Evolutionary conservation across 2,329 filamentous ascomycete species (phyloP).

Genomic region (Diaporthe sp.): DNA sequence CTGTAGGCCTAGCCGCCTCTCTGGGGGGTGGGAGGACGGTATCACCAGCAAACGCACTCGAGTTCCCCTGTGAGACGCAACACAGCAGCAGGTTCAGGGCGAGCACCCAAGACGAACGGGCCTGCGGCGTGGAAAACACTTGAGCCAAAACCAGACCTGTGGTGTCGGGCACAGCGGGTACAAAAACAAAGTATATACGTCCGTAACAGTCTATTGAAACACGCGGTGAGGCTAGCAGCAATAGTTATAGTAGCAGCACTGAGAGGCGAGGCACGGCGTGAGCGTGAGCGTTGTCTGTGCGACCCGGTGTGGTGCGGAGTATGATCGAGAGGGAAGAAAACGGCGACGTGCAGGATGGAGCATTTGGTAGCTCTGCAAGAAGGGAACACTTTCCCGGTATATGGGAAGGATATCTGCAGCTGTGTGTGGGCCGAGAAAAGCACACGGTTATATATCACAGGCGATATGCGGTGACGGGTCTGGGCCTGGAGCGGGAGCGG

Average conservation of each 20-base stretch:
- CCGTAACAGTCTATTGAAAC: constrained; percentile 7
- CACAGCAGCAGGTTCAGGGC: background rate
- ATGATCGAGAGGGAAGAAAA: background rate
- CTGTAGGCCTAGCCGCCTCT: background rate
- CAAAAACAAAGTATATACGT: background rate
- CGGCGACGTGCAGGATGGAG: constrained; percentile 9
- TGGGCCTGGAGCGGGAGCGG: background rate
- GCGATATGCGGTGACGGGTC: background rate
- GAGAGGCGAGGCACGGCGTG: background rate
- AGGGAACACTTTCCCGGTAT: background rate
- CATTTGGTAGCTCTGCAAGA: background rate
- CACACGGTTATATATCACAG: background rate
- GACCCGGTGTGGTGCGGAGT: background rate
- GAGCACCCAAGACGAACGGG: background rate
- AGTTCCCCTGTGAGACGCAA: background rate
- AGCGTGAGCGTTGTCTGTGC: background rate
- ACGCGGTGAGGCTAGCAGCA: background rate
- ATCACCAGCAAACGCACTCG: background rate
- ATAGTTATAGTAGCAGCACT: background rate
- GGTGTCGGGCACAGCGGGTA: background rate
- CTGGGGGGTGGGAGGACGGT: background rate
- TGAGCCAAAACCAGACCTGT: background rate
- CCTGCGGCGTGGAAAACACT: background rate
- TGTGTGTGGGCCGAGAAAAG: background rate
- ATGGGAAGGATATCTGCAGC: background rate